Conservation (phyloP, 495 filamentous ascomycete genomes). For the Aspergillus cavernicola region DNA sequence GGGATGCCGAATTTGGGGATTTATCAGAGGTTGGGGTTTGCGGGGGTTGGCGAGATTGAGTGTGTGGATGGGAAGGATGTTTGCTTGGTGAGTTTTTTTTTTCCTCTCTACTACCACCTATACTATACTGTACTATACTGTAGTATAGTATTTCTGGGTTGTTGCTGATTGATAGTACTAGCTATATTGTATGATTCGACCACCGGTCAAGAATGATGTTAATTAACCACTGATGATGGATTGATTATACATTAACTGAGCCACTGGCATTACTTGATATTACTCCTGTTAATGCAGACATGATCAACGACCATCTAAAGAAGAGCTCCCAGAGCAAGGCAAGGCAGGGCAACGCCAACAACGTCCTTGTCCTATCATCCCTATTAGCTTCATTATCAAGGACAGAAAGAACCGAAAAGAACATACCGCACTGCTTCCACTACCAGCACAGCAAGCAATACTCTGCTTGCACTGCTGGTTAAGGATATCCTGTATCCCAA, state of each 20-base stretch:
- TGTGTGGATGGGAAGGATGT: constrained; percentile 54
- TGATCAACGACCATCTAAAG: constrained; percentile 19
- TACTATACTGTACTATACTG: background rate
- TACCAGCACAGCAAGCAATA: constrained; percentile 50
- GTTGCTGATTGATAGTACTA: background rate
- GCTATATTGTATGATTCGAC: constrained; percentile 30
- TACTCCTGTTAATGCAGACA: too few species aligned
- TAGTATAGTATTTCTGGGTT: too few species aligned
- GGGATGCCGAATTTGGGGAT: constrained; percentile 61
- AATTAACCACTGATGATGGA: too few species aligned
- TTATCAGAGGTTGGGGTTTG: constrained; percentile 64
- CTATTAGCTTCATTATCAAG: background rate
- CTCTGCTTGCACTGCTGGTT: constrained; percentile 53
- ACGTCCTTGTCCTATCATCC: constrained; percentile 29
- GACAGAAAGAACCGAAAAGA: background rate
- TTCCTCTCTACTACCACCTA: too few species aligned
- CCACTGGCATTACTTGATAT: background rate
- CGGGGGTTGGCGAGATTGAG: constrained; percentile 56
- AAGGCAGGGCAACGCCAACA: constrained; percentile 46
- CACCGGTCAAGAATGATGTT: constrained; percentile 16
- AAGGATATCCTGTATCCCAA: constrained; percentile 39
- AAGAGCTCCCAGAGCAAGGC: constrained; percentile 45
- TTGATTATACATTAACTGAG: too few species aligned
- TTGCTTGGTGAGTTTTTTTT: constrained; percentile 31
- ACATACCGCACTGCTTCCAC: constrained; percentile 36